A percentile compares a stretch with the other conserved stretches of the same genome.
Evolutionary conservation across 306 rosid species (phyloP).

Genomic region (Quillaja saponaria): DNA sequence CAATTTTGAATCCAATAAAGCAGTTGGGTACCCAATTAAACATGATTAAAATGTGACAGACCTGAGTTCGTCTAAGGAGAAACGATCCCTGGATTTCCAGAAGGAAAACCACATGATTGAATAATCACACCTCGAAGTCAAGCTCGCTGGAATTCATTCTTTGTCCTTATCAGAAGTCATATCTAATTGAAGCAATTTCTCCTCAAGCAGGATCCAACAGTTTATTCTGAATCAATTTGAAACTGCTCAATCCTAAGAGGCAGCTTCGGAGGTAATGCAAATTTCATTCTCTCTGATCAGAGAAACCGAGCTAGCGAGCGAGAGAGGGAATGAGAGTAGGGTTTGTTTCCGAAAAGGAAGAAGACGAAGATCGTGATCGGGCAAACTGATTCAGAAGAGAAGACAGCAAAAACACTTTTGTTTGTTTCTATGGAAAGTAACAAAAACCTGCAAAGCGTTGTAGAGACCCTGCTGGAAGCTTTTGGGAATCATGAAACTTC

Average conservation of each 20-base stretch:
- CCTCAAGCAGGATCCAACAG: conserved; percentile 10
- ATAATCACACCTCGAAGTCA: conserved; percentile 43
- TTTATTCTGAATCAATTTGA: conserved; percentile 19
- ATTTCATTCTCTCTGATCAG: conserved; percentile 14
- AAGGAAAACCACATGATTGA: conserved; percentile 84
- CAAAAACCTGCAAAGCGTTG: neutral
- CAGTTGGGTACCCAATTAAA: neutral
- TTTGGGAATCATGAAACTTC: conserved; percentile 17
- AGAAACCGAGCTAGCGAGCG: neutral
- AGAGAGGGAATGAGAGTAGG: conserved; percentile 18
- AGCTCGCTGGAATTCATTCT: conserved; percentile 36
- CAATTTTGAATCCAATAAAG: conserved; percentile 18
- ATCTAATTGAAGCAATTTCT: conserved; percentile 7
- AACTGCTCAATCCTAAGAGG: conserved; percentile 46
- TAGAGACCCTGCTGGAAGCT: conserved; percentile 21
- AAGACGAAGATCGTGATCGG: conserved; percentile 23
- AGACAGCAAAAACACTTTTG: neutral
- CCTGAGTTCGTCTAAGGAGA: conserved; percentile 90
- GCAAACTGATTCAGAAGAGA: conserved; percentile 4
- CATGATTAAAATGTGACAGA: conserved; percentile 11
- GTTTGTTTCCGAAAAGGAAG: conserved; percentile 6
- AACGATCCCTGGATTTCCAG: conserved; percentile 89
- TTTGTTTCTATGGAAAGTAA: neutral
- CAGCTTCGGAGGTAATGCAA: conserved; percentile 34
- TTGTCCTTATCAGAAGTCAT: conserved; percentile 14